Base-by-base conservation (phyloP, 495 filamentous ascomycete genomes). In the Mycothermus thermophilus region DNA sequence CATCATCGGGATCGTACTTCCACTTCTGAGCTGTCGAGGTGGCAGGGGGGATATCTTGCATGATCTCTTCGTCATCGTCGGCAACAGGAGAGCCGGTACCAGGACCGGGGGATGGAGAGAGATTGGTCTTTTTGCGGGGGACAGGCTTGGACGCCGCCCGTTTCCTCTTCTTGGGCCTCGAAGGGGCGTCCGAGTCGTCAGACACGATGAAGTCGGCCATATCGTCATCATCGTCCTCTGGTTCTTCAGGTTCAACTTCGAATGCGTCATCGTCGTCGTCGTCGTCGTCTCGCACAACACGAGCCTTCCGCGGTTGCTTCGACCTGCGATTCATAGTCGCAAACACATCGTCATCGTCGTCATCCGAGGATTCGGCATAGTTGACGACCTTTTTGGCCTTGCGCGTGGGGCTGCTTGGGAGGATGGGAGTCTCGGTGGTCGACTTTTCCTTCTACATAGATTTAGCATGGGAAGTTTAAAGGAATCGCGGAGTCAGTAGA, bases 141-240 rank as follows among this genome's bases (percentile, higher is more conserved):
- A 61, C 56, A 13, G 67, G 47, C 36, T 62, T 66, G 2, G 61
- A 38, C 19, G 66, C 52, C 2, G 75, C 63, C 30, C 76, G 66
- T 52, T 88, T 90, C 39, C 78, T 67, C 50, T 90, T 93, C 51
- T 76, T 79, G 3, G 72, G 52, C 37, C 42, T 64, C 3, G 67
- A 57, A 8, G 66, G 60, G 9, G 54, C 70, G 36, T 87, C 80
- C n/a, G 80, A 84, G 15, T 92, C 80, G 28, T 90, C 85, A 28
- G 86, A 83, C 14, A 83, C 86, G 30, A 92, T 60, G 48, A 93
- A 93, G 49, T 93, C 83, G 35, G 77, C 83, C 67, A 86, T 74
- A 12, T 67, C 63, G 38, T 84, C 80, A 47, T 77, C 68, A 51
- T 82, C 74, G 32, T 79, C 71, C 15, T 79, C 72, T 17, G 65